Evolutionary conservation across 1,139 yeast species (phyloP), one percentile per base, ranked within the genome.

Genomic region (Candida glucosophila): DNA sequence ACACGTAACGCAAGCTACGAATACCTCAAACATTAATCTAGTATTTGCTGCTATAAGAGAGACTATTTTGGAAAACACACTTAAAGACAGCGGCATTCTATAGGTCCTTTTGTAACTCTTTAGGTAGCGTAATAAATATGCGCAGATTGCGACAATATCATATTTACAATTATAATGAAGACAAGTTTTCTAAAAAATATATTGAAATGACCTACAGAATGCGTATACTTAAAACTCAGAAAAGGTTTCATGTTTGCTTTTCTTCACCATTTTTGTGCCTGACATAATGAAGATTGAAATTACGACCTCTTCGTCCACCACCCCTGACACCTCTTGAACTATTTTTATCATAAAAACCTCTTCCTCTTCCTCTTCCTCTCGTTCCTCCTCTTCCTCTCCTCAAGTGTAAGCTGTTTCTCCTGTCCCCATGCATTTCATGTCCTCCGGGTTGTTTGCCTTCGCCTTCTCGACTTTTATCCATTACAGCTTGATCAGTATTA

Each of bases 1-100:
- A 8, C 94, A 86, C 46, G 81, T 86, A 16, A 86, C 96, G 4
- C 95, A 86, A 49, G 96, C 96, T 1, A 86, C 95, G 1, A 95
- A 86, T 49, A 85, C 96, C 6, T 76, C 85, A 15, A 86, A 86
- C 49, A 85, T 86, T 36, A 75, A 80, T 43, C 59, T 85, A 42
- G 95, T 86, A 5, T 83, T 86, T 60, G 94, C 93, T 4, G 94
- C 94, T 10, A 90, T 86, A 17, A 80, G 79, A 47, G 95, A 85
- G 51, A 82, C 95, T 4, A 80, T 86, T 29, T 63, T 86, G 47
- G 93, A 83, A 43, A 86, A 86, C 48, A 67, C 86, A 15, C 66
- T 86, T 37, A 75, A 77, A 50, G 95, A 85, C 44, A 79, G 92
- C 39, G 96, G 96, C 26, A 72, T 86, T 29, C 58, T 83, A 36